A percentile compares a stretch with the other conserved stretches of the same genome.
phyloP scores from a whole-genome alignment of 106 monocot species.

The Phalaenopsis equestris region DNA sequence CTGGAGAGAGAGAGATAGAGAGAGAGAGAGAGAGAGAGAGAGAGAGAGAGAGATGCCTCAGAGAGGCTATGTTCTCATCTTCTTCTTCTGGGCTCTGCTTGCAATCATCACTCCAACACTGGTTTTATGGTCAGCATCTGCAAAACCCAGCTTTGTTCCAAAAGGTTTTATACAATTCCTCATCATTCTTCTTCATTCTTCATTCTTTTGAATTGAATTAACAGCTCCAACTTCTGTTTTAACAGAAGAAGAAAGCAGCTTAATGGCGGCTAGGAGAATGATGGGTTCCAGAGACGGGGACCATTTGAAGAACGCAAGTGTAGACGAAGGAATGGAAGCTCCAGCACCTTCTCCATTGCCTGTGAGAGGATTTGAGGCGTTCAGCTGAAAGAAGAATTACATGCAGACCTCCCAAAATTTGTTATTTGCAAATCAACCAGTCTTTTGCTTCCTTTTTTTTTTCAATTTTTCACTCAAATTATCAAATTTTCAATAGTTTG shows the following conservation, averaged over 20 bases:
- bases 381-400: too few species aligned
- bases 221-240: too few species aligned
- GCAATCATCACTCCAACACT: conserved; percentile 70
- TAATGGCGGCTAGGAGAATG: conserved; percentile 32
- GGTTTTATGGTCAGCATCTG: conserved; percentile 55
- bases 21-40: too few species aligned
- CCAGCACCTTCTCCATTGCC: conserved; percentile 17
- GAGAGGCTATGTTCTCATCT: conserved; percentile 65
- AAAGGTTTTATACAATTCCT: neutral
- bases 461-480: too few species aligned
- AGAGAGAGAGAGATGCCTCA: conserved; percentile 48
- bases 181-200: neutral
- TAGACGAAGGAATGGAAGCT: neutral
- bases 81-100: conserved; percentile 71
- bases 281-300: conserved; percentile 17
- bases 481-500: too few species aligned
- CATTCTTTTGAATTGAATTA: too few species aligned
- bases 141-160: conserved; percentile 13
- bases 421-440: too few species aligned
- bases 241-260: conserved; percentile 13
- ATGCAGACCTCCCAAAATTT: too few species aligned
- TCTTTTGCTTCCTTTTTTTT: too few species aligned
- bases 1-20: neutral
- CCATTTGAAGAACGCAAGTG: neutral
- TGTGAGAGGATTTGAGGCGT: too few species aligned